These are phyloP conservation scores for Quercus lobata DNA, from an alignment of 331 rosid genomes.

Conservation along the genomic window DNA sequence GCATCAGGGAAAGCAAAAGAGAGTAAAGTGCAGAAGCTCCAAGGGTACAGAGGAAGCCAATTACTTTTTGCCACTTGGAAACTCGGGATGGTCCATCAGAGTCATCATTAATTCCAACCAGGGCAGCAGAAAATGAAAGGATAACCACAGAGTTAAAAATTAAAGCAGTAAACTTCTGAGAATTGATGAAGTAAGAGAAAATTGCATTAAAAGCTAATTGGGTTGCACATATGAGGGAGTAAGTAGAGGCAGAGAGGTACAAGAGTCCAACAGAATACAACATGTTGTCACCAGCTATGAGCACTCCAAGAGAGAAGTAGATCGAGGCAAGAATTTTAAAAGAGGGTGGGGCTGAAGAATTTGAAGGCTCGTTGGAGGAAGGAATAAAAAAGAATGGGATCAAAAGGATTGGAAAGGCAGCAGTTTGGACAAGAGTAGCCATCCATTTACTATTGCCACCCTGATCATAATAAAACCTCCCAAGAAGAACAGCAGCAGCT, in stretches of 20 bases:
- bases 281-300: slow-evolving; percentile 52
- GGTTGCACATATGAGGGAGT: slow-evolving; percentile 68
- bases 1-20: slow-evolving; percentile 63
- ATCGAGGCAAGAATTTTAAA: slow-evolving; percentile 20
- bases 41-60: slow-evolving; percentile 46
- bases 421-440: slow-evolving; percentile 67
- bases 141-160: slow-evolving; percentile 53
- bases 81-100: slow-evolving; percentile 32
- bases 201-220: slow-evolving; percentile 70
- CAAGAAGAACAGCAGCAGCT: slow-evolving; percentile 59
- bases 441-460: slow-evolving; percentile 73
- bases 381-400: slow-evolving; percentile 44
- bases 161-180: slow-evolving; percentile 56
- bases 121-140: slow-evolving; percentile 54
- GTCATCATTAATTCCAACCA: slow-evolving; percentile 54
- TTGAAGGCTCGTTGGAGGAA: slow-evolving; percentile 17
- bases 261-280: slow-evolving; percentile 60
- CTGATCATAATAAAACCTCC: slow-evolving; percentile 60
- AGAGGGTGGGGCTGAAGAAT: slow-evolving; percentile 22
- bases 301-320: slow-evolving; percentile 48
- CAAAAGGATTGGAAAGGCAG: slow-evolving; percentile 56
- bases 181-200: slow-evolving; percentile 62
- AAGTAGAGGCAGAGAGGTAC: slow-evolving; percentile 65
- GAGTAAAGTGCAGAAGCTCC: slow-evolving; percentile 64
- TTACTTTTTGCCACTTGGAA: slow-evolving; percentile 20